Conservation (phyloP, 108 stramenopile genomes). For the Nitzschia sp. region DNA sequence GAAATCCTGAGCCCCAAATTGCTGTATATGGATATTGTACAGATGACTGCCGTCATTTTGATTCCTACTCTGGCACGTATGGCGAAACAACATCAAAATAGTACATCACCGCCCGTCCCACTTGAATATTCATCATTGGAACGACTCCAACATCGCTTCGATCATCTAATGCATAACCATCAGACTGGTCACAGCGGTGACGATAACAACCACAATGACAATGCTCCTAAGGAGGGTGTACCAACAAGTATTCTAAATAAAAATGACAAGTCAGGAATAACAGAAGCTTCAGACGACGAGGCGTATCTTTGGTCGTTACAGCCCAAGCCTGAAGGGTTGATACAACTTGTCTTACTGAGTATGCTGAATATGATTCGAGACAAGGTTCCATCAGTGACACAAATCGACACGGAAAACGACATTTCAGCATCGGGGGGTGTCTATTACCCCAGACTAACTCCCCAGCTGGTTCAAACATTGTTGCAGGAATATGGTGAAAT, state of each 20-base stretch:
- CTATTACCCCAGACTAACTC: conserved; percentile 30
- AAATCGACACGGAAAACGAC: not conserved
- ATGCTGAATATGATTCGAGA: not conserved
- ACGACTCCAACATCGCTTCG: not conserved
- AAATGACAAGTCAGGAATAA: not conserved
- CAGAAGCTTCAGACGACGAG: not conserved
- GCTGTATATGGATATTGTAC: conserved; percentile 45
- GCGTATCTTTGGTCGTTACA: not conserved
- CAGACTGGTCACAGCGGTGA: not conserved
- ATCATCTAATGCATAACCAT: not conserved
- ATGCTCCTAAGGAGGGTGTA: not conserved
- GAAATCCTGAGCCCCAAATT: conserved; percentile 7
- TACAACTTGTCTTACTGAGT: conserved; percentile 15
- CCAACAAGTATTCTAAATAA: not conserved
- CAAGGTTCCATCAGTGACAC: not conserved
- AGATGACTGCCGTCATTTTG: conserved; percentile 28
- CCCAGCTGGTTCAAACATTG: conserved; percentile 32
- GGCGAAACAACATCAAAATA: conserved; percentile 13
- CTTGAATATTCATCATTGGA: not conserved
- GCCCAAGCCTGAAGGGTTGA: conserved; percentile 22
- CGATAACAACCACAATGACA: not conserved
- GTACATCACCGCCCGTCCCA: not conserved
- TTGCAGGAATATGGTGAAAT: conserved; percentile 58
- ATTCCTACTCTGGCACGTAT: conserved; percentile 42
- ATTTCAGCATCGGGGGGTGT: not conserved